Evolutionary conservation across 192 early-diverging fungal species (phyloP), one percentile per base, ranked within the genome.

Genomic region (Coemansia sp.): DNA sequence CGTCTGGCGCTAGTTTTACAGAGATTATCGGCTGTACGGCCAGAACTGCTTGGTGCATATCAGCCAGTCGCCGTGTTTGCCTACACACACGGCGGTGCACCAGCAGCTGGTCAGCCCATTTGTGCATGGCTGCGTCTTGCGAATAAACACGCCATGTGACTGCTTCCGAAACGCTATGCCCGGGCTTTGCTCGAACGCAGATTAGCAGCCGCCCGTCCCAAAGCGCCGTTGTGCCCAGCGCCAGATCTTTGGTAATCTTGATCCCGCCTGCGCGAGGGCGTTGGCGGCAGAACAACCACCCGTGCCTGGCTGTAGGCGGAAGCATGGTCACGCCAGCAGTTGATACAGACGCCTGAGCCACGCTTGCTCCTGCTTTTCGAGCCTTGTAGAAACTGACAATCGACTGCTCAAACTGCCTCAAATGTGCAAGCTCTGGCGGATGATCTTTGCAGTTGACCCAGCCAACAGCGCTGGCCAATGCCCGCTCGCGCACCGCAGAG

Each of bases 211-310:
- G 68, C 23, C 31, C 16, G 65, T 80, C 72, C 77, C 77, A 80
- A 37, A 80, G 51, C 41, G 52, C 62, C 1, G 64, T 17, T 5
- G 68, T 16, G 52, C 62, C 68, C 6, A 74, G 6, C 2, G 48
- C 6, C 3, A 62, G 16, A 12, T 19, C 27, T 3, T 14, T 22
- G 10, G 14, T 12, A 4, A 54, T 37, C n/a, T 17, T 25, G 39
- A 74, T 62, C 50, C 74, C 77, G 48, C 37, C 57, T 2, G 48
- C 17, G 10, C 77, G 68, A 39, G 71, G 71, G 35, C 54, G 39
- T 38, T 80, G 77, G 57, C 77, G 71, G 35, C 65, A 74, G 48
- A 80, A 65, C 38, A 80, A n/a, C 68, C 68, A 74, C 12, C 68
- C 68, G 41, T 31, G 72, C 16, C 50, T 64, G 19, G 57, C 21